Conservation (phyloP, 2,329 filamentous ascomycete species). For the Coniochaeta hoffmannii region DNA sequence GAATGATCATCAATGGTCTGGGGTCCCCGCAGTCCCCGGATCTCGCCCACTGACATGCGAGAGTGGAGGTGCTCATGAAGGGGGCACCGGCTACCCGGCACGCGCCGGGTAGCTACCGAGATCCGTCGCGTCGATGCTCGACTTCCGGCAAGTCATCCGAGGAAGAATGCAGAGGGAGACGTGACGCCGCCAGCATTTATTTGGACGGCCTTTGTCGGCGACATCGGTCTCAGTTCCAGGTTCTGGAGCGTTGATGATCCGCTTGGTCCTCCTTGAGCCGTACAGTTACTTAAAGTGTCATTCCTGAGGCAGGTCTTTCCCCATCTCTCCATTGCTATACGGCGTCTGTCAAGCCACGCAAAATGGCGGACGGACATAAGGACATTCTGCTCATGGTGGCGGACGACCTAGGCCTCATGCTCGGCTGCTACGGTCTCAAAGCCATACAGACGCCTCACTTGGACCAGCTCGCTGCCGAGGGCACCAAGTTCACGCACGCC, state of each 20-base stretch:
- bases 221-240: no score
- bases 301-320: no score
- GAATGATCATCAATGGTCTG: not conserved
- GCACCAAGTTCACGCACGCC: slow-evolving; percentile 28
- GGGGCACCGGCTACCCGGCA: no score
- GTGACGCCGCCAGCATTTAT: not conserved
- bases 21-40: not conserved
- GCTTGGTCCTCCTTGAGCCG: no score
- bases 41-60: not conserved
- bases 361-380: slow-evolving; percentile 6
- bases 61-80: not conserved
- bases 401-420: slow-evolving; percentile 31
- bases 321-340: no score
- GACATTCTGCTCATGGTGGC: slow-evolving; percentile 33
- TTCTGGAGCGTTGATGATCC: no score
- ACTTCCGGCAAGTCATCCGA: not conserved
- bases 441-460: slow-evolving; percentile 29
- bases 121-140: not conserved
- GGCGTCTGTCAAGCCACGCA: no score
- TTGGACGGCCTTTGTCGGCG: not conserved
- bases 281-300: no score
- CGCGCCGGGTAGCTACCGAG: not conserved
- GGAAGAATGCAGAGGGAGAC: not conserved
- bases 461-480: slow-evolving; percentile 29
- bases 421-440: slow-evolving; percentile 27